phyloP scores from a whole-genome alignment of 108 stramenopile genomes.

The Fragilaria crotonensis region DNA sequence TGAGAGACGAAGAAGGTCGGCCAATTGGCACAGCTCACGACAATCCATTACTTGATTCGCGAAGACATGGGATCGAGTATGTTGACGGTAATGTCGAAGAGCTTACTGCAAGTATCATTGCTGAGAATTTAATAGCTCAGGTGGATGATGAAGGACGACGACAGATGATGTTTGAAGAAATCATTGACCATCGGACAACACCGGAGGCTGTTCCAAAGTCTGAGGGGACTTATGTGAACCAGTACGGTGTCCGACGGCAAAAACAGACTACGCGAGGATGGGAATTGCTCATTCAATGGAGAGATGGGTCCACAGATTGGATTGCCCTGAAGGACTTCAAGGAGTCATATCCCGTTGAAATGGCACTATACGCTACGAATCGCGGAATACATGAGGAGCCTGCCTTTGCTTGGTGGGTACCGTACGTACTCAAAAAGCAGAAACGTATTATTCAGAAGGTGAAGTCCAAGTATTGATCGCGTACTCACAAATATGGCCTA shows the following conservation, averaged over 20 bases:
- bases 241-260: neutral
- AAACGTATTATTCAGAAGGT: slow-evolving; percentile 21
- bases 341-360: no score
- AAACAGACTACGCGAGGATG: no score
- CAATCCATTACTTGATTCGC: slow-evolving; percentile 19
- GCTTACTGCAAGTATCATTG: no score
- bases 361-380: slow-evolving; percentile 24
- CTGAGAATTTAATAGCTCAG: no score
- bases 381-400: slow-evolving; percentile 17
- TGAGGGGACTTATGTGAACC: neutral
- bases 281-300: slow-evolving; percentile 29
- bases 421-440: slow-evolving; percentile 5
- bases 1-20: slow-evolving; percentile 13
- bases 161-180: no score
- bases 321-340: slow-evolving; percentile 17
- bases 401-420: slow-evolving; percentile 41
- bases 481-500: slow-evolving; percentile 41
- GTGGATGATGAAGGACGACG: no score
- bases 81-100: slow-evolving; percentile 26
- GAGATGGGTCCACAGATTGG: no score
- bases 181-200: slow-evolving; percentile 1
- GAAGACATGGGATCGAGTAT: slow-evolving; percentile 29
- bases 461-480: no score
- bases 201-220: neutral
- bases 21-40: slow-evolving; percentile 5